These are phyloP conservation scores for Crithidia expoeki DNA, from an alignment of 208 protist genomes.

Conservation along the genomic window DNA sequence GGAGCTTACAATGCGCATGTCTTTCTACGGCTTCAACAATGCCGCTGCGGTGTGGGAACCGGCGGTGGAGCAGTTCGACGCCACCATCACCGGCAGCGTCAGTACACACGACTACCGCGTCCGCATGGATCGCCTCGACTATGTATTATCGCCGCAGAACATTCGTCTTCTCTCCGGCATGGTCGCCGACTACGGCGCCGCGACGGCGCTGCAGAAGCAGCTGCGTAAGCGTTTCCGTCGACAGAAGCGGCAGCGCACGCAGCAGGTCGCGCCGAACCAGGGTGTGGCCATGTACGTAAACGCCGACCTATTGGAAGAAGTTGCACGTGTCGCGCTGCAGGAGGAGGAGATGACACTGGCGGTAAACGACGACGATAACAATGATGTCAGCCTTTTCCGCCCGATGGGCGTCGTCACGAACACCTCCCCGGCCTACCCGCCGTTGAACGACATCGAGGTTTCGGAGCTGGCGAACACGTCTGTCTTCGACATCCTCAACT, in stretches of 20 bases:
- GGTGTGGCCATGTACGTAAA: slow-evolving; percentile 40
- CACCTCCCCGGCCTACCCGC: slow-evolving; percentile 14
- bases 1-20: slow-evolving; percentile 46
- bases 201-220: slow-evolving; percentile 57
- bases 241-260: slow-evolving; percentile 35
- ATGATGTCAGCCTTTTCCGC: slow-evolving; percentile 12
- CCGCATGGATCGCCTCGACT: slow-evolving; percentile 66
- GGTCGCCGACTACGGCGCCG: slow-evolving; percentile 54
- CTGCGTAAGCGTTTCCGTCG: slow-evolving; percentile 58
- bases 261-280: slow-evolving; percentile 35
- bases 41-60: slow-evolving; percentile 84
- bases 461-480: slow-evolving; percentile 23
- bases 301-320: slow-evolving; percentile 29
- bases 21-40: slow-evolving; percentile 76
- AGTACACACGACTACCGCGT: slow-evolving; percentile 63
- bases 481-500: slow-evolving; percentile 37
- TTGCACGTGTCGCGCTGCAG: slow-evolving; percentile 19
- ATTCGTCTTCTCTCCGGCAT: slow-evolving; percentile 54
- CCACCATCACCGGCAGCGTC: slow-evolving; percentile 48
- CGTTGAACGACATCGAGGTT: slow-evolving; percentile 15
- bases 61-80: slow-evolving; percentile 71
- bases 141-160: slow-evolving; percentile 80
- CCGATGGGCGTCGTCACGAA: slow-evolving; percentile 12
- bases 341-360: slow-evolving; percentile 25
- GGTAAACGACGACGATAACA: not conserved